Evolutionary conservation across 176 grass and related monocot species (phyloP).

Genomic region (Alopecurus myosuroides): DNA sequence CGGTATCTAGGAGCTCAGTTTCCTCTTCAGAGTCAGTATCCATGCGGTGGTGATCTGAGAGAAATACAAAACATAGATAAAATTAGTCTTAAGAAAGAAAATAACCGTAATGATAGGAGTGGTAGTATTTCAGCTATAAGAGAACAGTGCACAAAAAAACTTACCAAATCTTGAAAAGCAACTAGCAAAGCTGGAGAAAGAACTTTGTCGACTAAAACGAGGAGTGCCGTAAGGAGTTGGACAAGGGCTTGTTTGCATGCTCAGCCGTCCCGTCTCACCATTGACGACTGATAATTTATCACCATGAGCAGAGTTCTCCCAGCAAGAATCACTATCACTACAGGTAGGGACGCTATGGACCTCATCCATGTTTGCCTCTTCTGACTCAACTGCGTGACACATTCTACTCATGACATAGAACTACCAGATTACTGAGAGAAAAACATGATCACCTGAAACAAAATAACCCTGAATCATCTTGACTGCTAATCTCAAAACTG

Average conservation of each 20-base stretch:
- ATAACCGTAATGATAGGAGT: not conserved
- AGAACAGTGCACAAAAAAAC: constrained; percentile 7
- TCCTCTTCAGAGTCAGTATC: constrained; percentile 54
- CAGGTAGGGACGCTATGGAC: constrained; percentile 14
- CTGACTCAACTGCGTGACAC: constrained; percentile 46
- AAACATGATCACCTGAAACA: constrained; percentile 37
- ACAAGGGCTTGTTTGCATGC: constrained; percentile 23
- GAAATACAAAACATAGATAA: constrained; percentile 25
- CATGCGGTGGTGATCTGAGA: constrained; percentile 26
- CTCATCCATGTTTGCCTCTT: constrained; percentile 37
- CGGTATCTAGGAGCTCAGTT: constrained; percentile 24
- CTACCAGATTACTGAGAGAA: constrained; percentile 21
- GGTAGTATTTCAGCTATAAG: constrained; percentile 1
- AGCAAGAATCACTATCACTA: constrained; percentile 32
- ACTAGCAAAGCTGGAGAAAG: constrained; percentile 60
- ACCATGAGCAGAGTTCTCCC: constrained; percentile 12
- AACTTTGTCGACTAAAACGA: constrained; percentile 48
- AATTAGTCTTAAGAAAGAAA: constrained; percentile 15
- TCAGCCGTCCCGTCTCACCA: constrained; percentile 17
- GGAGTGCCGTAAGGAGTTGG: constrained; percentile 54
- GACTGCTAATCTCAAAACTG: not conserved
- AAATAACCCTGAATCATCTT: constrained; percentile 3
- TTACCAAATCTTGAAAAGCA: constrained; percentile 72
- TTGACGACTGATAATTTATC: constrained; percentile 26
- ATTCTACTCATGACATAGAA: constrained; percentile 55